phyloP scores from a whole-genome alignment of 1,284 basidiomycete genomes.

The Porogramme epimiltina region DNA sequence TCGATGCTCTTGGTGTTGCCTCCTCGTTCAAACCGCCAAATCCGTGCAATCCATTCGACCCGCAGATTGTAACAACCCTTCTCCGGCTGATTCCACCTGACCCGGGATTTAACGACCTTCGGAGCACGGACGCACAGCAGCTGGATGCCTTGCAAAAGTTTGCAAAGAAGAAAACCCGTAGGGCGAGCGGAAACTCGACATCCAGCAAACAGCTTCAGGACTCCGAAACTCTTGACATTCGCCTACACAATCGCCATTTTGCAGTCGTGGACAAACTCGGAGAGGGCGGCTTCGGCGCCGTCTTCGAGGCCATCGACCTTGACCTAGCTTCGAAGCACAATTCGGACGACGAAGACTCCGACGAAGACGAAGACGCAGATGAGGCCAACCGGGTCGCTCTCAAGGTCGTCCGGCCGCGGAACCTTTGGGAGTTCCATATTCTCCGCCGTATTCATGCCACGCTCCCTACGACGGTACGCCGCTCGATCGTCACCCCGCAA shows the following conservation, averaged over 20 bases:
- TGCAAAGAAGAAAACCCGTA: slow-evolving; percentile 52
- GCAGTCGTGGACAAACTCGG: slow-evolving; percentile 87
- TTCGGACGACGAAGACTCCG: slow-evolving; percentile 43
- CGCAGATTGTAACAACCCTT: slow-evolving; percentile 63
- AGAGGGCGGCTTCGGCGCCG: slow-evolving; percentile 95
- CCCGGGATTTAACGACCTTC: slow-evolving; percentile 68
- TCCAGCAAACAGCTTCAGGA: slow-evolving; percentile 42
- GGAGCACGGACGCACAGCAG: slow-evolving; percentile 52
- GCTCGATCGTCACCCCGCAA: slow-evolving; percentile 75
- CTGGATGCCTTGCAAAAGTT: slow-evolving; percentile 73
- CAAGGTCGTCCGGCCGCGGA: slow-evolving; percentile 90
- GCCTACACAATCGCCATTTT: slow-evolving; percentile 64
- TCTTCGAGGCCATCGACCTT: slow-evolving; percentile 82
- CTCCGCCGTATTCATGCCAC: slow-evolving; percentile 77
- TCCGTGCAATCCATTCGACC: slow-evolving; percentile 88
- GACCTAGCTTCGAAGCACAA: slow-evolving; percentile 31
- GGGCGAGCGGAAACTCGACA: slow-evolving; percentile 48
- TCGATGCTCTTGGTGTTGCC: slow-evolving; percentile 60
- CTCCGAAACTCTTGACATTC: slow-evolving; percentile 46
- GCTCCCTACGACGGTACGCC: slow-evolving; percentile 55
- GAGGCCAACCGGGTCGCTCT: slow-evolving; percentile 77
- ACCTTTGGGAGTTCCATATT: slow-evolving; percentile 93
- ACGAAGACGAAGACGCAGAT: slow-evolving; percentile 56
- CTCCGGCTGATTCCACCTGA: slow-evolving; percentile 71
- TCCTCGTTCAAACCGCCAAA: slow-evolving; percentile 75